Evolutionary conservation across 208 protist genomes (phyloP).

Genomic region (Zelonia costaricensis): DNA sequence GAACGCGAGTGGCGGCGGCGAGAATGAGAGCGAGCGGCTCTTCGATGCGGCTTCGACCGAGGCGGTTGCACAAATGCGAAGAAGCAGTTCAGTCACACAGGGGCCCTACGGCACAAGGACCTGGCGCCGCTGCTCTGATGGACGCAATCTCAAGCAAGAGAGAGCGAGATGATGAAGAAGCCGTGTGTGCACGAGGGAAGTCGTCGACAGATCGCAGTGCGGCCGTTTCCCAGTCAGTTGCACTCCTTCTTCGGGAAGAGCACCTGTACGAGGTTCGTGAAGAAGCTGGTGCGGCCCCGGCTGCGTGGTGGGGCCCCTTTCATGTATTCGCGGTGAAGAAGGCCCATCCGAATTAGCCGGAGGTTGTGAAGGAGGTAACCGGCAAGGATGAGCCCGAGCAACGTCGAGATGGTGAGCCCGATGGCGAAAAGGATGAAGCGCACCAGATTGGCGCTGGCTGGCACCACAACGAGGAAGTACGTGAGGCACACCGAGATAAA

Average conservation of each 20-base stretch:
- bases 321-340: conserved; percentile 32
- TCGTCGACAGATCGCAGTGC: no score
- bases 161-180: background rate
- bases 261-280: conserved; percentile 16
- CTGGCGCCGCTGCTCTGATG: no score
- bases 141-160: no score
- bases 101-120: no score
- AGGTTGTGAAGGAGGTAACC: conserved; percentile 31
- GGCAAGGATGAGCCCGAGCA: conserved; percentile 14
- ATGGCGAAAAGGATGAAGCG: conserved; percentile 24
- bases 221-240: background rate
- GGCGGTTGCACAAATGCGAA: no score
- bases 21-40: no score
- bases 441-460: conserved; percentile 6
- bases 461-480: conserved; percentile 22
- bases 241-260: conserved; percentile 19
- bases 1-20: no score
- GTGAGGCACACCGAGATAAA: conserved; percentile 15
- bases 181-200: no score
- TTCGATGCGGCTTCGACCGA: no score
- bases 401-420: conserved; percentile 4
- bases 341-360: conserved; percentile 32
- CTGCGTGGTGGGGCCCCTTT: conserved; percentile 20
- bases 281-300: conserved; percentile 20
- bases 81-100: no score